Base-by-base conservation (phyloP, 2,329 filamentous ascomycete species). In the Paramyrothecium sp. region DNA sequence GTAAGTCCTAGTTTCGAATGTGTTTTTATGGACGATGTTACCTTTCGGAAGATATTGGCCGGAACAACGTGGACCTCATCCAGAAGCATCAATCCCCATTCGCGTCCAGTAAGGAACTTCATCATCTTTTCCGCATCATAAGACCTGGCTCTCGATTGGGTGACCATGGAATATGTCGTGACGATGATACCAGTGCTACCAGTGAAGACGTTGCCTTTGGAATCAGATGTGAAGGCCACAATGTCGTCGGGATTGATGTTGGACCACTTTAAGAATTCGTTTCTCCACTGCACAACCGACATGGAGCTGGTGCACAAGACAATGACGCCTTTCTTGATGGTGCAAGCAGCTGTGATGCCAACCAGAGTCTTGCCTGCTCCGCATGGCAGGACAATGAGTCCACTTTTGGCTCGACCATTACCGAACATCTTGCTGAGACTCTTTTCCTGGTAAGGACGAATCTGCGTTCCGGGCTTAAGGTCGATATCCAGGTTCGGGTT, bases 401-500 rank as follows among this genome's bases (percentile, higher is more conserved):
- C 95, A 73, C 92, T 97, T 78, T 97, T 95, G 16, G 95, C 95
- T 74, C 95, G 89, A 53, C 94, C 94, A 69, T 99, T 99, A 69
- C 95, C 94, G 71, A 99, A 99, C 95, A 99, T 99, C 74, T 99
- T 99, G 78, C 91, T 96, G 11, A 99, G 80, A 63, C 92, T 96
- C 77, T 97, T 96, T 73, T 99, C 95, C 71, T 99, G 95, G 66
- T 99, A 99, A 60, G 96, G 78, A 71, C 94, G 88, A 70, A 98
- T 98, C 68, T 94, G 90, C 0, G 93, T 94, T 56, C 89, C 88
- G 0, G 94, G 93, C 65, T 90, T 90, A 52, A 98, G 80, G 71
- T 98, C 94, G 65, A 99, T 99, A 57, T 98, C 92, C 38, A 99
- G 79, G 53, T 91, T 97, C 1, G 94, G 86, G 67, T 98, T 99